Percentiles rank a stretch among this genome's conserved stretches.
phyloP scores from a whole-genome alignment of 345 rosid genomes.

The Nasturtium officinale region DNA sequence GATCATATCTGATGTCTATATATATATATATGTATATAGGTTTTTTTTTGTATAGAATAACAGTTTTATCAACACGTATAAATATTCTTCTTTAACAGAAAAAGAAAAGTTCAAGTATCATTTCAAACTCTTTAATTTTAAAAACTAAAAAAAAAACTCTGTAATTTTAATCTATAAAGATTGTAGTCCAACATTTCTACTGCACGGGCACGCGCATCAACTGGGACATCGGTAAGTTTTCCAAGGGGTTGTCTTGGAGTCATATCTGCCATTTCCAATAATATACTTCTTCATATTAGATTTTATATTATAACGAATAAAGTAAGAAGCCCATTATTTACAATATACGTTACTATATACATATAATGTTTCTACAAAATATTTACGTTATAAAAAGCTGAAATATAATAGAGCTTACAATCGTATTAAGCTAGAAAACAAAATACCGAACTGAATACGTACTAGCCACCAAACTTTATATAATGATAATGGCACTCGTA shows the following conservation, averaged over 20 bases:
- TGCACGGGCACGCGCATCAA: background rate
- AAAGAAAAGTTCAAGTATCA: no score
- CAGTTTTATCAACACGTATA: no score
- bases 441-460: background rate
- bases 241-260: background rate
- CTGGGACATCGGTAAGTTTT: background rate
- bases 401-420: background rate
- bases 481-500: background rate
- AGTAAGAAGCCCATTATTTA: background rate
- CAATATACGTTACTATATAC: background rate
- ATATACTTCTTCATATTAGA: background rate
- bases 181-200: no score
- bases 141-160: background rate
- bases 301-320: background rate
- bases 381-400: background rate
- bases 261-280: background rate
- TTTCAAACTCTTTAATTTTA: background rate
- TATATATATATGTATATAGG: no score
- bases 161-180: background rate
- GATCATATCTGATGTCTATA: no score
- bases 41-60: background rate
- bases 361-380: background rate
- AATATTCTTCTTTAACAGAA: no score
- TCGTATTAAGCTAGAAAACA: background rate
- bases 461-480: background rate